Evolutionary conservation across 768 basidiomycete genomes (phyloP).

Genomic region (Suillus sp.): DNA sequence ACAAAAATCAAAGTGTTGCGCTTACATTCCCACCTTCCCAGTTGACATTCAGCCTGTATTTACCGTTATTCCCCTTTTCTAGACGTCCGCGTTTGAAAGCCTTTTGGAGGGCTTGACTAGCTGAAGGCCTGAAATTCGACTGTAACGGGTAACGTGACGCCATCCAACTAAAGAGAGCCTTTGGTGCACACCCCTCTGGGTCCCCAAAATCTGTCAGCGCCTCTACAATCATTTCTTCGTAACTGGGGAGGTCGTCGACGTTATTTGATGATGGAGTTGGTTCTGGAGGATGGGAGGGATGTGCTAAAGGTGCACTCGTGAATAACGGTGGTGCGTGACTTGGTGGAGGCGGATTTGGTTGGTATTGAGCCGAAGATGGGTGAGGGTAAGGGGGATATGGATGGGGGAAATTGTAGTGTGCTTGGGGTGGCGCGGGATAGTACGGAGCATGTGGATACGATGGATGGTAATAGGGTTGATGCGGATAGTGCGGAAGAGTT

Average conservation of each 20-base stretch:
- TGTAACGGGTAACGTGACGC: conserved; percentile 78
- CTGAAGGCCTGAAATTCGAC: conserved; percentile 87
- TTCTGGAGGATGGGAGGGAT: conserved; percentile 19
- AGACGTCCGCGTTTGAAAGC: conserved; percentile 81
- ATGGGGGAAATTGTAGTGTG: conserved; percentile 42
- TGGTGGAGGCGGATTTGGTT: conserved; percentile 33
- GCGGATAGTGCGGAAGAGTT: conserved; percentile 45
- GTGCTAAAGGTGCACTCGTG: conserved; percentile 31
- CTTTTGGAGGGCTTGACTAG: conserved; percentile 87
- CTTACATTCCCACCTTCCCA: conserved; percentile 86
- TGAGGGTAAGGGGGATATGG: conserved; percentile 34
- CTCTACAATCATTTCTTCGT: conserved; percentile 91
- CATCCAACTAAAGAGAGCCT: conserved; percentile 85
- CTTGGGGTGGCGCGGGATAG: conserved; percentile 51
- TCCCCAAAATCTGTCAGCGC: conserved; percentile 68
- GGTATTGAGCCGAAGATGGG: conserved; percentile 33
- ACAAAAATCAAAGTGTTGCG: conserved; percentile 15
- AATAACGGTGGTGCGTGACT: conserved; percentile 28
- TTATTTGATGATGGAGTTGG: conserved; percentile 24
- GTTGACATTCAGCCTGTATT: conserved; percentile 70
- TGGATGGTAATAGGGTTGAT: conserved; percentile 57
- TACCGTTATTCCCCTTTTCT: conserved; percentile 71
- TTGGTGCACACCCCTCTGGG: conserved; percentile 80
- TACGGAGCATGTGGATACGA: conserved; percentile 71
- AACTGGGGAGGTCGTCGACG: conserved; percentile 72